Percentiles rank a stretch among this genome's conserved stretches.
These are phyloP conservation scores for Auricularia cornea DNA, from an alignment of 768 basidiomycete species.

Conservation along the genomic window DNA sequence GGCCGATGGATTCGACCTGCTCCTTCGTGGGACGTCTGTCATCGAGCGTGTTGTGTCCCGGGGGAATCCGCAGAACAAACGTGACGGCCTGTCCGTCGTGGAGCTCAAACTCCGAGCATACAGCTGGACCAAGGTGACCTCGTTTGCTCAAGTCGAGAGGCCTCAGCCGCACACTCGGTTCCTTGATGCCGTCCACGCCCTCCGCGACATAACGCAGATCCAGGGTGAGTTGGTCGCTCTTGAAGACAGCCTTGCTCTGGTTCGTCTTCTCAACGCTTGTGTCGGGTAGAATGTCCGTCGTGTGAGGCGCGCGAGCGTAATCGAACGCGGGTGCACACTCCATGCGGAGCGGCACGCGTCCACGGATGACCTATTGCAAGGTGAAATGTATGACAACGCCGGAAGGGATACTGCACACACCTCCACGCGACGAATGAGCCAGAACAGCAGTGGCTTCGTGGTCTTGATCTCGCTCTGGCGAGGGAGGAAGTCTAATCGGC, in stretches of 20 bases:
- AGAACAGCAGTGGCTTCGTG: slow-evolving; percentile 62
- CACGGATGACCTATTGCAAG: slow-evolving; percentile 64
- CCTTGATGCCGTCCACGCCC: slow-evolving; percentile 38
- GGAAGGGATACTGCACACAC: slow-evolving; percentile 26
- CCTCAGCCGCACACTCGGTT: slow-evolving; percentile 49
- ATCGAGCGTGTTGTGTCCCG: slow-evolving; percentile 25
- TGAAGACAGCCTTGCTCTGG: slow-evolving; percentile 56
- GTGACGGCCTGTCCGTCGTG: slow-evolving; percentile 85
- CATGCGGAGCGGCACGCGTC: slow-evolving; percentile 66
- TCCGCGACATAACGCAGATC: slow-evolving; percentile 74
- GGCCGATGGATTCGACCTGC: slow-evolving; percentile 36
- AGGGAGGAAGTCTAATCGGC: slow-evolving; percentile 62
- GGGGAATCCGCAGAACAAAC: slow-evolving; percentile 72
- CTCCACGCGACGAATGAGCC: slow-evolving; percentile 80
- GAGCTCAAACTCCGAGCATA: slow-evolving; percentile 50
- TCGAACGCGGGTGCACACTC: slow-evolving; percentile 97
- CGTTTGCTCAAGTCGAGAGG: slow-evolving; percentile 56
- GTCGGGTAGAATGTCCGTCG: slow-evolving; percentile 47
- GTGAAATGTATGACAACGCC: no score
- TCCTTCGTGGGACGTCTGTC: slow-evolving; percentile 28
- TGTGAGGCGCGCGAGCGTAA: slow-evolving; percentile 75
- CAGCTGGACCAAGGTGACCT: slow-evolving; percentile 68
- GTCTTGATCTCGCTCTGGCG: slow-evolving; percentile 38
- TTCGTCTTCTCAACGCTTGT: slow-evolving; percentile 27
- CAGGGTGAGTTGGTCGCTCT: slow-evolving; percentile 46